Percentiles rank a stretch among this genome's conserved stretches.
Evolutionary conservation across 176 grass and related monocot species (phyloP).

Genomic region (Oryza punctata): DNA sequence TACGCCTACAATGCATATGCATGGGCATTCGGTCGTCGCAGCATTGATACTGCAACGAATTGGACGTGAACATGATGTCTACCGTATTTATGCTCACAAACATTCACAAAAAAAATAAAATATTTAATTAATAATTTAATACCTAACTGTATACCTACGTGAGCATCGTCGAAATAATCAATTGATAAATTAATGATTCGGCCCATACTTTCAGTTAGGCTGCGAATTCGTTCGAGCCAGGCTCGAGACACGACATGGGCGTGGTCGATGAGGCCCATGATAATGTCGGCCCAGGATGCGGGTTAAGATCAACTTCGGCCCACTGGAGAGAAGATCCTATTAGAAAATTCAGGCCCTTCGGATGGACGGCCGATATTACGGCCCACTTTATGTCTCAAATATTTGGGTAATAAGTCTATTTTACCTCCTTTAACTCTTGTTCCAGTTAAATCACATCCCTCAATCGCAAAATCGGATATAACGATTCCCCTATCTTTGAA

Average conservation of each 20-base stretch:
- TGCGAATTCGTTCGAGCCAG: neutral
- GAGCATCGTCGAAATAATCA: neutral
- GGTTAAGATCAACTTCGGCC: neutral
- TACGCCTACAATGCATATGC: neutral
- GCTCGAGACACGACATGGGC: neutral
- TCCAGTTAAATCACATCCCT: too few species aligned
- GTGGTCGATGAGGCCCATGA: neutral
- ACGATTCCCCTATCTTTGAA: too few species aligned
- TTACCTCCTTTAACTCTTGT: too few species aligned
- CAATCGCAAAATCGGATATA: too few species aligned
- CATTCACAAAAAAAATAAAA: neutral
- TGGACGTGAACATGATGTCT: neutral
- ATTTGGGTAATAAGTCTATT: too few species aligned
- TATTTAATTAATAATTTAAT: neutral
- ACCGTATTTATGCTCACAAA: neutral
- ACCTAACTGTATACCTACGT: neutral
- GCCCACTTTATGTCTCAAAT: too few species aligned
- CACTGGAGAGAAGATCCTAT: too few species aligned
- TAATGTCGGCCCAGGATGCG: neutral
- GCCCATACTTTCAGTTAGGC: neutral
- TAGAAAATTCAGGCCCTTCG: too few species aligned
- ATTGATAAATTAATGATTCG: neutral
- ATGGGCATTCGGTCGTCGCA: neutral
- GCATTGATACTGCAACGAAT: neutral
- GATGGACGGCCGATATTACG: too few species aligned